These are phyloP conservation scores for Pisolithus sp. DNA, from an alignment of 768 basidiomycete species.

Conservation along the genomic window DNA sequence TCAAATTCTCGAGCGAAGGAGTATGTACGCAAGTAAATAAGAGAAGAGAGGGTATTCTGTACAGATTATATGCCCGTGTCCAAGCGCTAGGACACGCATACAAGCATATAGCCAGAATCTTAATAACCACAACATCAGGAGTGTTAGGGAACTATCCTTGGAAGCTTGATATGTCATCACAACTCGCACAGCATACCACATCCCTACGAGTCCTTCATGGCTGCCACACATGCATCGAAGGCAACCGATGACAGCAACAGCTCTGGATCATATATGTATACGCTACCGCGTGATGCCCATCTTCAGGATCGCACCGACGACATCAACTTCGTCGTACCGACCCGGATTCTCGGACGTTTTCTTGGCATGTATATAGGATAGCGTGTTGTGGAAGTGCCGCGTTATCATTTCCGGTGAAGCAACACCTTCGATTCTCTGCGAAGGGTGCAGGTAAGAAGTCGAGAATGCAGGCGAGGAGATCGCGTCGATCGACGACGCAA, in stretches of 20 bases:
- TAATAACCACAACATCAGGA: not conserved
- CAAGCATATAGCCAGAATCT: not conserved
- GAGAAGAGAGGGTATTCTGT: not conserved
- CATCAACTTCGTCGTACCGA: slow-evolving; percentile 83
- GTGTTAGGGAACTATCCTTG: not conserved
- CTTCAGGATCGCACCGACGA: slow-evolving; percentile 83
- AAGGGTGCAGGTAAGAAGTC: slow-evolving; percentile 68
- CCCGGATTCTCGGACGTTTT: slow-evolving; percentile 39
- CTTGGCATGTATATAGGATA: slow-evolving; percentile 73
- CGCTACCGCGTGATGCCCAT: slow-evolving; percentile 67
- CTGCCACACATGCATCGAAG: too few species aligned
- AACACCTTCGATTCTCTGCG: slow-evolving; percentile 86
- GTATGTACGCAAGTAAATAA: not conserved
- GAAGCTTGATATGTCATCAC: not conserved
- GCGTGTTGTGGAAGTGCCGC: slow-evolving; percentile 88
- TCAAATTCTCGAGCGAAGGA: not conserved
- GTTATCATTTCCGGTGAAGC: slow-evolving; percentile 91
- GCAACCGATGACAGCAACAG: not conserved
- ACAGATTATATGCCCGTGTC: not conserved
- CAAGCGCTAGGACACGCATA: not conserved
- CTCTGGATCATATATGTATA: not conserved
- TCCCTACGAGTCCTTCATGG: too few species aligned
- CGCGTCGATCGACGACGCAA: slow-evolving; percentile 89
- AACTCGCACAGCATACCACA: not conserved
- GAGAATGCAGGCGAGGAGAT: slow-evolving; percentile 58